Evolutionary conservation across 2,329 filamentous ascomycete genomes (phyloP).

Genomic region (Claviceps sp.): DNA sequence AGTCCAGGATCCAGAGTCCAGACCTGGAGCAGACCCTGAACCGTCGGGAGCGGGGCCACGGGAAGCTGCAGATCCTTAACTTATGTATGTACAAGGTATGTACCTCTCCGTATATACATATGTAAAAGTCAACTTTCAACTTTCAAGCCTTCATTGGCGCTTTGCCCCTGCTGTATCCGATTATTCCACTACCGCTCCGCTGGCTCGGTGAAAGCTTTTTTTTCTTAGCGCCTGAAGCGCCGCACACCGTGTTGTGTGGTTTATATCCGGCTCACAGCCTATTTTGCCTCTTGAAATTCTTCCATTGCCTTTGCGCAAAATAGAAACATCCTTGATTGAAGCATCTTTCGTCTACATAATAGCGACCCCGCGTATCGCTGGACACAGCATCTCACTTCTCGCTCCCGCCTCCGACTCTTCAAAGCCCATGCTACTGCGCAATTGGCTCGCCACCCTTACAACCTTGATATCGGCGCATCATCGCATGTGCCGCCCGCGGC

Average conservation of each 20-base stretch:
- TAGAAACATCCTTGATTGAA: not conserved
- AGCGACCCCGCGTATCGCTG: not conserved
- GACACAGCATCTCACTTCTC: not conserved
- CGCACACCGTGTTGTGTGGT: not conserved
- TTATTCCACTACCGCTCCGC: not conserved
- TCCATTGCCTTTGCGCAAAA: no score
- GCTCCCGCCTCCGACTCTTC: not conserved
- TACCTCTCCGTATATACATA: no score
- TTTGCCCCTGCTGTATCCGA: no score
- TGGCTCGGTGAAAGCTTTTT: not conserved
- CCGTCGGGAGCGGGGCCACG: not conserved
- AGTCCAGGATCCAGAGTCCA: not conserved
- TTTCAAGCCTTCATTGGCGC: no score
- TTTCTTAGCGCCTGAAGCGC: not conserved
- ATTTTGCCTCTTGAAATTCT: no score
- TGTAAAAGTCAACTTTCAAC: not conserved
- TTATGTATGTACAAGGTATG: no score
- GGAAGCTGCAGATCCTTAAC: not conserved
- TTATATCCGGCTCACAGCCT: not conserved
- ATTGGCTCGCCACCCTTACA: not conserved
- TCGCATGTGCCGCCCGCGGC: constrained; percentile 29
- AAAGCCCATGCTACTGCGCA: not conserved
- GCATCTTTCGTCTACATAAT: not conserved
- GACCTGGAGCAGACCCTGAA: not conserved
- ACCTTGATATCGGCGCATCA: constrained; percentile 4